Evolutionary conservation across 2,329 filamentous ascomycete genomes (phyloP).

Genomic region (Pestalotiopsis sp.): DNA sequence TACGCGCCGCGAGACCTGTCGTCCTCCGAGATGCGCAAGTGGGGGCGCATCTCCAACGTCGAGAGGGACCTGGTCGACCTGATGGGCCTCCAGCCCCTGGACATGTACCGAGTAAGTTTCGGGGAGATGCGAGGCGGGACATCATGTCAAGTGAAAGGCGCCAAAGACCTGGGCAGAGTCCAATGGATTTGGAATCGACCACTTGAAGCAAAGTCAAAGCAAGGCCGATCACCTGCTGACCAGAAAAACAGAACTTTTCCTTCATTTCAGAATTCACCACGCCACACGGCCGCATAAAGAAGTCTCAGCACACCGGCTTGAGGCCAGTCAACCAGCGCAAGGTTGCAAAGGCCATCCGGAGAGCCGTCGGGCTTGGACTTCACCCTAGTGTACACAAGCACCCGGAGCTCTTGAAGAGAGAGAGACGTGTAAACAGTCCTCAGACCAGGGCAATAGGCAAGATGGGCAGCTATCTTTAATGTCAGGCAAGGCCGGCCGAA

Average conservation of each 20-base stretch:
- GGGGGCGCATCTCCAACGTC: conserved; percentile 59
- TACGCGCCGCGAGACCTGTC: conserved; percentile 90
- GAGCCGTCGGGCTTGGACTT: conserved; percentile 85
- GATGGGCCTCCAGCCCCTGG: conserved; percentile 76
- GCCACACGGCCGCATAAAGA: conserved; percentile 81
- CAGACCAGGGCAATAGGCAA: background rate
- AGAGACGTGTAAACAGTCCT: background rate
- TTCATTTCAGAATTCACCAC: conserved; percentile 90
- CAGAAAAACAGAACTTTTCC: conserved; percentile 73
- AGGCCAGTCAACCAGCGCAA: conserved; percentile 89
- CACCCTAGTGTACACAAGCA: conserved; percentile 91
- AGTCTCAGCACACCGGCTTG: conserved; percentile 74
- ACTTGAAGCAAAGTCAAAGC: background rate
- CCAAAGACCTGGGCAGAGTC: too few species aligned
- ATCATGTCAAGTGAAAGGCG: background rate
- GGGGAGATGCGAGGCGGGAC: background rate
- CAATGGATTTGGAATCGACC: too few species aligned
- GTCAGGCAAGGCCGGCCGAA: background rate
- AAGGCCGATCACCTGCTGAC: background rate
- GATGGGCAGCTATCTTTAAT: conserved; percentile 15
- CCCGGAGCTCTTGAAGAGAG: conserved; percentile 68
- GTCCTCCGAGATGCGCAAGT: conserved; percentile 78
- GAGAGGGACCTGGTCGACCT: conserved; percentile 76
- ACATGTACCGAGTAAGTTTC: conserved; percentile 78
- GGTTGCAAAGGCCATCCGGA: conserved; percentile 88